A percentile compares a stretch with the other conserved stretches of the same genome.
Conservation (phyloP, 345 rosid genomes). For the Citrus medica region DNA sequence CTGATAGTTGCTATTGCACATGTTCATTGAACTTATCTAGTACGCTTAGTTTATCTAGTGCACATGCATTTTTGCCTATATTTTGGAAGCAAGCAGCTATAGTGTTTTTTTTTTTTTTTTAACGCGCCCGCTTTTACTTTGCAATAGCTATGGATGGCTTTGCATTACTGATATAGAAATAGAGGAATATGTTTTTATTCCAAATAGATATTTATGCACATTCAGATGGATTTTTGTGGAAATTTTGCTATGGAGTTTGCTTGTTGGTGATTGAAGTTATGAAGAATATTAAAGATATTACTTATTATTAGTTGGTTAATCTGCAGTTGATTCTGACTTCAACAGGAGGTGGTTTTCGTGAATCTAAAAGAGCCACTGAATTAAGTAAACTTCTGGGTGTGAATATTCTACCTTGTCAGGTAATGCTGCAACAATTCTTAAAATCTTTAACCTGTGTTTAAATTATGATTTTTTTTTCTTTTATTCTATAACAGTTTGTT, state of each 20-base stretch:
- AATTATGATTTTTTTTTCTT: background rate
- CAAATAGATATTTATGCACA: background rate
- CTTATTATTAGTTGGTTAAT: background rate
- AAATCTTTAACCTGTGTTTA: background rate
- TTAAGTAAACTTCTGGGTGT: constrained; percentile 59
- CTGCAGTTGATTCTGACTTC: constrained; percentile 1
- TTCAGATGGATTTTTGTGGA: no score
- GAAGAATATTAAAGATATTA: background rate
- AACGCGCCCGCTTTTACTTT: no score
- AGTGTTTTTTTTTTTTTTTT: no score
- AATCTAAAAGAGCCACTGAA: constrained; percentile 74
- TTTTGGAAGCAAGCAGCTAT: no score
- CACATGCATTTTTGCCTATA: no score
- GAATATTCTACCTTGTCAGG: constrained; percentile 66
- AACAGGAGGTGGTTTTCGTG: constrained; percentile 83
- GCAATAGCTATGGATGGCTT: no score
- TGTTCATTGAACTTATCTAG: background rate
- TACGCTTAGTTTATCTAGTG: background rate
- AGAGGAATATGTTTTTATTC: no score
- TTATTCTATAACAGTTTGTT: background rate
- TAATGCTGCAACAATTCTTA: constrained; percentile 9
- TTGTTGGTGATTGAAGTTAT: background rate
- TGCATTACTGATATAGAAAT: no score
- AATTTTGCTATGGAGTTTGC: background rate
- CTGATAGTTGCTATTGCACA: background rate